Evolutionary conservation across 1,284 basidiomycete species (phyloP).

Genomic region (Cutaneotrichosporon cyanovorans): DNA sequence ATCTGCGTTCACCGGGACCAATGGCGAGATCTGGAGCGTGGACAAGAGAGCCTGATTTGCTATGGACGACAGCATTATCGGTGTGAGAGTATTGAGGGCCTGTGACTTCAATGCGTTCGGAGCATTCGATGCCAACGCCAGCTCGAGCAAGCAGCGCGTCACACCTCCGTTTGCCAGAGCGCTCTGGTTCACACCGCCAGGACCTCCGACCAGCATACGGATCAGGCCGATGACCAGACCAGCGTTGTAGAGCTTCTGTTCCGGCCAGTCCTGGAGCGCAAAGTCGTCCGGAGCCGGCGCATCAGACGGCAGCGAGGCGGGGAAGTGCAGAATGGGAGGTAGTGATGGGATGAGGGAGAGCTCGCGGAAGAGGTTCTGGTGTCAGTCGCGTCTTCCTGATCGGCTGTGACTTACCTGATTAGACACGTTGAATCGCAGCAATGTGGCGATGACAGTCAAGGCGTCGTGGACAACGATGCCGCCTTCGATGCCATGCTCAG

Average conservation of each 20-base stretch:
- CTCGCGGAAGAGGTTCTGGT: conserved; percentile 92
- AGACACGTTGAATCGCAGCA: conserved; percentile 86
- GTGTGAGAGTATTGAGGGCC: conserved; percentile 71
- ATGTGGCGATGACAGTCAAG: conserved; percentile 70
- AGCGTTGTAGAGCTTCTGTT: conserved; percentile 75
- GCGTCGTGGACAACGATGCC: conserved; percentile 82
- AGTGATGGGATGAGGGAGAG: conserved; percentile 73
- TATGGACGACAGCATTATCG: conserved; percentile 46
- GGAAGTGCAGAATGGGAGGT: conserved; percentile 78
- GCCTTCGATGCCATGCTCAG: conserved; percentile 87
- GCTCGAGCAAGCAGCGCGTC: conserved; percentile 75
- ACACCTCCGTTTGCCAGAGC: conserved; percentile 55
- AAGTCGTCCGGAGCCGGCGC: conserved; percentile 78
- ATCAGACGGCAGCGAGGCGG: conserved; percentile 58
- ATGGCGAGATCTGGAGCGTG: conserved; percentile 43
- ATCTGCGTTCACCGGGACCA: conserved; percentile 46
- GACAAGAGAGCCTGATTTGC: conserved; percentile 51
- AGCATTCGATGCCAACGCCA: conserved; percentile 84
- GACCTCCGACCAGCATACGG: conserved; percentile 54
- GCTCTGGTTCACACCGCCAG: conserved; percentile 60
- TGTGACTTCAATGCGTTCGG: conserved; percentile 80
- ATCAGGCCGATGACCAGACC: conserved; percentile 70
- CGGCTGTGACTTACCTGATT: conserved; percentile 67
- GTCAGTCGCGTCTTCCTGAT: background rate
- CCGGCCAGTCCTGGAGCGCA: conserved; percentile 92